phyloP scores from a whole-genome alignment of 306 rosid species.

The Nissolia schottii region DNA sequence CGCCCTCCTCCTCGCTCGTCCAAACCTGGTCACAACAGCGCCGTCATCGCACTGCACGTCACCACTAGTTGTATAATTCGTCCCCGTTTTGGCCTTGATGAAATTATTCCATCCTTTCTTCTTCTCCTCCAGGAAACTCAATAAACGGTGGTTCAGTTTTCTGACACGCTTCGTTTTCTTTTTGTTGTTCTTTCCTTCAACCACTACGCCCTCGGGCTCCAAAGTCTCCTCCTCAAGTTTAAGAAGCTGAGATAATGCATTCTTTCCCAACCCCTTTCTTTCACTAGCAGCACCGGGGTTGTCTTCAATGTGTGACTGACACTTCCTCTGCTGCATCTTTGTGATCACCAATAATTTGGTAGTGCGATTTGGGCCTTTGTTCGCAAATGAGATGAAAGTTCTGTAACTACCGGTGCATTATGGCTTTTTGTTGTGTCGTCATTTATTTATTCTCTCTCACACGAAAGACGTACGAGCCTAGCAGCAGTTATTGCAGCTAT shows the following conservation, averaged over 20 bases:
- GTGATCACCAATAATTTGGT: conserved; percentile 25
- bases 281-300: background rate
- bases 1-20: background rate
- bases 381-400: background rate
- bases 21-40: background rate
- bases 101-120: background rate
- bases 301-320: conserved; percentile 5
- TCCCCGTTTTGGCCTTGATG: background rate
- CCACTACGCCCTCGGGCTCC: background rate
- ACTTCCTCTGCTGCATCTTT: conserved; percentile 26
- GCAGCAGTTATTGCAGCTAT: conserved; percentile 13
- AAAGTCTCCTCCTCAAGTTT: background rate
- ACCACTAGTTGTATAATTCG: background rate
- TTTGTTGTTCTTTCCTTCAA: background rate
- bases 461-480: background rate
- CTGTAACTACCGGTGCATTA: background rate
- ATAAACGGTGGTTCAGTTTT: conserved; percentile 1
- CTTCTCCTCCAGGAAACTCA: conserved; percentile 9
- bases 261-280: background rate
- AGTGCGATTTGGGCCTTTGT: conserved; percentile 5
- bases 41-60: background rate
- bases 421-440: background rate
- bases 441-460: background rate
- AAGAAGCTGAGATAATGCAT: conserved; percentile 25
- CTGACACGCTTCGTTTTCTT: background rate